These are phyloP conservation scores for Durusdinium trenchii DNA, from an alignment of 73 alveolate species.

Conservation along the genomic window DNA sequence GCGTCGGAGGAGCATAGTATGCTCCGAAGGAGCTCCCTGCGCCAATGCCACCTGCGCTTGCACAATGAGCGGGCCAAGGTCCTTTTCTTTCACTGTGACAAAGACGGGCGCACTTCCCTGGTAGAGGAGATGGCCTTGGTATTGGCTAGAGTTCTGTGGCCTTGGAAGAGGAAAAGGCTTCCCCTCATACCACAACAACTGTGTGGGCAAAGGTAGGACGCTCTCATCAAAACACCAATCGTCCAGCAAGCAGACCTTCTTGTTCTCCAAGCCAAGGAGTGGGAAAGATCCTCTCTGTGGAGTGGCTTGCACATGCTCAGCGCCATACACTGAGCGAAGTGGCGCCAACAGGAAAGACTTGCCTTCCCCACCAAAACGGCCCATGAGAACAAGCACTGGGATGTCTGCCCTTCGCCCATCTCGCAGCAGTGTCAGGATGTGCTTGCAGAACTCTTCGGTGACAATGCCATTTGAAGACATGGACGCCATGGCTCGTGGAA, in stretches of 20 bases:
- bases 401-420: constrained; percentile 1
- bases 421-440: neutral
- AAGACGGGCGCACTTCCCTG: constrained; percentile 20
- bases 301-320: constrained; percentile 36
- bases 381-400: constrained; percentile 25
- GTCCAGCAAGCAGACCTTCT: neutral
- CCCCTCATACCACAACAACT: constrained; percentile 42
- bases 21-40: neutral
- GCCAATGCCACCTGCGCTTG: neutral
- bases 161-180: neutral
- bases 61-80: neutral
- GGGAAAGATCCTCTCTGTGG: constrained; percentile 33
- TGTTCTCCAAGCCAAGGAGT: constrained; percentile 7
- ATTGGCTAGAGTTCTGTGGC: constrained; percentile 17
- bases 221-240: constrained; percentile 34
- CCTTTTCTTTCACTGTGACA: constrained; percentile 20
- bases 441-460: neutral
- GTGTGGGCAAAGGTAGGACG: constrained; percentile 15
- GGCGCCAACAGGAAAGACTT: constrained; percentile 6
- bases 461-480: neutral
- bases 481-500: neutral
- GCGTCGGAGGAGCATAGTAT: neutral
- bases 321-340: neutral
- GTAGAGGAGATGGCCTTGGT: neutral
- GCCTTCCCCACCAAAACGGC: constrained; percentile 56